These are phyloP conservation scores for Eucalyptus shirleyi DNA, from an alignment of 345 rosid genomes.

Conservation along the genomic window DNA sequence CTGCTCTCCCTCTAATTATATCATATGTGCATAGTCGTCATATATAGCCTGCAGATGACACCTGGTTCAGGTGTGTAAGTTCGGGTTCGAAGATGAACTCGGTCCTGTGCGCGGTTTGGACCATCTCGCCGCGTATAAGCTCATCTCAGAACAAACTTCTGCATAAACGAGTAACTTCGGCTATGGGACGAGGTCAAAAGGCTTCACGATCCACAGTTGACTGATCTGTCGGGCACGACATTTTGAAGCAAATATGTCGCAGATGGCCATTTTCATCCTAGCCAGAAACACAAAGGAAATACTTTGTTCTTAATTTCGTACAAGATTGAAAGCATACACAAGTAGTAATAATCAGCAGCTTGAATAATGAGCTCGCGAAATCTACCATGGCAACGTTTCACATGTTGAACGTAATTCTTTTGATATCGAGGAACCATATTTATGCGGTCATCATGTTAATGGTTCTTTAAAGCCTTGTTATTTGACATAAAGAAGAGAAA, in stretches of 20 bases:
- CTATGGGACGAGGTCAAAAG: neutral
- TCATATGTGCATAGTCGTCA: neutral
- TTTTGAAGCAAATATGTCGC: neutral
- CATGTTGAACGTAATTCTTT: neutral
- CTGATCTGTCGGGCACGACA: neutral
- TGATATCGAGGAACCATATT: neutral
- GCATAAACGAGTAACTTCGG: neutral
- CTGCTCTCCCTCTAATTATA: neutral
- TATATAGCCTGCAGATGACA: neutral
- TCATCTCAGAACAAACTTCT: neutral
- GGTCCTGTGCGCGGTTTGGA: neutral
- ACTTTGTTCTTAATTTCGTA: neutral
- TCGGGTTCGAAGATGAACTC: neutral
- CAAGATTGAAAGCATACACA: neutral
- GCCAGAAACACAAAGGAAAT: neutral
- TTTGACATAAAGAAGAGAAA: neutral
- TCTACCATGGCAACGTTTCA: neutral
- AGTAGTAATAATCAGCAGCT: neutral
- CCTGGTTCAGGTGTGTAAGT: neutral
- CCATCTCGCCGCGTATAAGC: neutral
- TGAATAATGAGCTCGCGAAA: neutral
- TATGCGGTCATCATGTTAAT: neutral
- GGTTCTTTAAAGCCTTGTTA: neutral
- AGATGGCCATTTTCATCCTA: neutral
- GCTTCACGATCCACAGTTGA: neutral